Evolutionary conservation across 169 alveolate genomes (phyloP), one percentile per base, ranked within the genome.

Genomic region (Plasmodium inui): DNA sequence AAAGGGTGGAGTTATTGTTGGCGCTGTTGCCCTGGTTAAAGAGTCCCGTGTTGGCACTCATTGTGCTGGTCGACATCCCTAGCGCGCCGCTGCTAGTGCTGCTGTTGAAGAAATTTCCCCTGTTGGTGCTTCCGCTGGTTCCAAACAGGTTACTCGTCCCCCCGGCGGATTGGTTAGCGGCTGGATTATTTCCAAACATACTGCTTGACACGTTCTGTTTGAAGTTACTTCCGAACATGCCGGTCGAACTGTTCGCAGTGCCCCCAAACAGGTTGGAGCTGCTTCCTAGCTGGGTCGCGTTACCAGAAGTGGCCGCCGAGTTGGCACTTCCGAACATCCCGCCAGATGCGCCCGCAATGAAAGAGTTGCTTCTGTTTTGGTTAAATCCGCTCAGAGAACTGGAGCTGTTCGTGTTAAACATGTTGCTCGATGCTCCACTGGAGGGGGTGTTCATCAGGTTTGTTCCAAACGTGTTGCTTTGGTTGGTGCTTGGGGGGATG

Each of bases 61-160:
- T 22, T 3, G 76, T 8, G 70, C 22, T 88, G 22, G 41, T 88
- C 9, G 94, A 67, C 57, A 88, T 79, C 14, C 61, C 76, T 39
- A 79, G 50, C 50, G 55, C 71, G 26, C 46, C 71, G 57, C 78
- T 71, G 32, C 82, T 70, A 46, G 74, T 61, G 4, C n/a, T 12
- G 76, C 41, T 67, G 37, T 67, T 70, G 70, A 73, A 78, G 41
- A 86, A 55, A 55, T 34, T 76, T n/a, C 57, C 78, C 9, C 84
- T 55, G 57, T 2, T 74, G 9, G 37, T 26, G 30, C 61, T 85
- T 71, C 55, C 83, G 44, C 44, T 71, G 4, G 57, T 32, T 9
- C 82, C 71, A 50, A 81, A 81, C 28, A 91, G 30, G 82, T 46
- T 91, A 46, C 57, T 78, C 22, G 70, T 12, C 4, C 53, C 26